Percentiles rank a stretch among this genome's conserved stretches.
Evolutionary conservation across 805 yeast genomes (phyloP).

Genomic region (Candida krabiensis): DNA sequence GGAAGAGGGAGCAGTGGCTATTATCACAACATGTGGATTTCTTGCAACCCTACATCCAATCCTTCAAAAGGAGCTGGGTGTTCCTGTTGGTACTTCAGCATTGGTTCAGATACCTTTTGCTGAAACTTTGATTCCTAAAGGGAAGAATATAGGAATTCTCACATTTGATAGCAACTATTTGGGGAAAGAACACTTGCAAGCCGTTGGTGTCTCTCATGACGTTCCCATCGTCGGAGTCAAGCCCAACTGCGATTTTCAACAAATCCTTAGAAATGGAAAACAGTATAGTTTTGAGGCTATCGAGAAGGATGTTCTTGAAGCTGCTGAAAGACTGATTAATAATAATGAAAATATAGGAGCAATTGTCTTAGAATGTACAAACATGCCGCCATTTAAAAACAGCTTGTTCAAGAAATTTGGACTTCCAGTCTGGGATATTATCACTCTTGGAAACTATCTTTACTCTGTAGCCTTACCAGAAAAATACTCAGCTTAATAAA

Average conservation of each 20-base stretch:
- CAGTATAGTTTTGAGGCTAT: conserved; percentile 26
- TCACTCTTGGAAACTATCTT: conserved; percentile 32
- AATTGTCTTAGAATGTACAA: conserved; percentile 34
- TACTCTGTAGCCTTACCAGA: conserved; percentile 11
- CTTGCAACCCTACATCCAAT: conserved; percentile 31
- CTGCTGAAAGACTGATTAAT: conserved; percentile 21
- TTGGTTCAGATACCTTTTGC: conserved; percentile 31
- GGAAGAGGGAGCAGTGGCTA: conserved; percentile 33
- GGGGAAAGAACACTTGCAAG: conserved; percentile 29
- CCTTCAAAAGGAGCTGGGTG: conserved; percentile 19
- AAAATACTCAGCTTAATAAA: neutral
- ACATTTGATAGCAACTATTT: conserved; percentile 29
- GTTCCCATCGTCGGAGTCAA: conserved; percentile 25
- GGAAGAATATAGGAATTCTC: conserved; percentile 27
- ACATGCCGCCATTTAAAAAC: conserved; percentile 31
- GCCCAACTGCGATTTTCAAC: conserved; percentile 22
- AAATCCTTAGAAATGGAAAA: conserved; percentile 24
- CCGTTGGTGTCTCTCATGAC: conserved; percentile 25
- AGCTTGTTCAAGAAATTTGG: conserved; percentile 19
- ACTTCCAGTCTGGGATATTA: conserved; percentile 31
- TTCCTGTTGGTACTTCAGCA: conserved; percentile 34
- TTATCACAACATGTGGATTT: conserved; percentile 36
- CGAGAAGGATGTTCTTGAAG: conserved; percentile 25
- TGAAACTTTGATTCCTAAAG: conserved; percentile 14
- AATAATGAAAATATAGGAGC: conserved; percentile 24